Conservation (phyloP, 2,329 filamentous ascomycete genomes). For the Epichloe gansuensis region DNA sequence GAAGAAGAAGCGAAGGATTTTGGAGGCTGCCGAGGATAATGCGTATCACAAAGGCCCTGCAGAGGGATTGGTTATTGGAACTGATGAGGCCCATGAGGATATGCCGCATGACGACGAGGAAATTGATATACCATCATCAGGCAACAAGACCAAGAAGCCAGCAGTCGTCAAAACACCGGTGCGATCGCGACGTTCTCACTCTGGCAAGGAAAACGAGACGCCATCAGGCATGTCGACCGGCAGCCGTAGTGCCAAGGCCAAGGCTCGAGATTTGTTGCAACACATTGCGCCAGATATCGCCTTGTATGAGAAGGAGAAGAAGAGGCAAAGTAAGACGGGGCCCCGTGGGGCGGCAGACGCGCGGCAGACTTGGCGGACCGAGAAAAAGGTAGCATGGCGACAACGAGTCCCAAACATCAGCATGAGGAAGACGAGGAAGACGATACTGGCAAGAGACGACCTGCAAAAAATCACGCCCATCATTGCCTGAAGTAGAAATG, state of each 20-base stretch:
- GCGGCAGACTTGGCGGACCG: conserved; percentile 48
- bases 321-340: conserved; percentile 46
- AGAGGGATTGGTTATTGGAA: conserved; percentile 33
- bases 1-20: conserved; percentile 37
- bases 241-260: conserved; percentile 78
- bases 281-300: conserved; percentile 73
- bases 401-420: conserved; percentile 29
- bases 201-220: conserved; percentile 73
- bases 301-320: conserved; percentile 87
- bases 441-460: conserved; percentile 34
- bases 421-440: conserved; percentile 35
- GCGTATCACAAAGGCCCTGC: conserved; percentile 33
- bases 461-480: conserved; percentile 51
- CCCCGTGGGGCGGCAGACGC: conserved; percentile 50
- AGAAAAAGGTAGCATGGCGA: conserved; percentile 30
- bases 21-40: conserved; percentile 39
- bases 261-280: conserved; percentile 66
- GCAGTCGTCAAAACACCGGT: conserved; percentile 25
- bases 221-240: conserved; percentile 55
- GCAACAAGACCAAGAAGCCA: conserved; percentile 13
- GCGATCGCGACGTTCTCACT: conserved; percentile 31
- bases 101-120: conserved; percentile 29
- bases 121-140: conserved; percentile 21
- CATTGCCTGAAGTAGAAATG: conserved; percentile 51
- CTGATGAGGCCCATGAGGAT: conserved; percentile 29